Base-by-base conservation (phyloP, 345 rosid genomes). In the Citrus medica region DNA sequence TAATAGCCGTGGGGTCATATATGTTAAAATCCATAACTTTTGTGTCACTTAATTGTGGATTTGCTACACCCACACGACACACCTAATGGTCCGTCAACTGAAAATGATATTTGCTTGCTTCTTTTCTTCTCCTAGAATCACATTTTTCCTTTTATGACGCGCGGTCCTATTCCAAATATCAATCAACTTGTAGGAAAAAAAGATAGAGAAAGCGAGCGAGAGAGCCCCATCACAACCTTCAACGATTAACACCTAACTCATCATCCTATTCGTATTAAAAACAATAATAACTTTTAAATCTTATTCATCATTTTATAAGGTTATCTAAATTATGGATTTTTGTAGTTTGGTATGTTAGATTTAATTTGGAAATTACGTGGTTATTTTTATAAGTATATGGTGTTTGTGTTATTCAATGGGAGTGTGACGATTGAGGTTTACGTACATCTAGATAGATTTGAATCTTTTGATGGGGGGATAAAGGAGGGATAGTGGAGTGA, bases 401-500 rank as follows among this genome's bases (percentile, higher is more conserved):
- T 2, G 16, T 12, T 42, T 12, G 2, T 42, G 51, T 42, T 42
- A 12, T 42, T 42, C 4, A 12, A 12, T 10, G 51, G 9, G 9
- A 42, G 51, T 42, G 51, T 12, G 51, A 12, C 0, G 51, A 42
- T 12, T 10, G 51, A 42, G 65, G 70, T 53, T 69, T 74, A 56
- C 13, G 75, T 30, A 80, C 56, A 61, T 61, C 0, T 53, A 63
- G 67, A 78, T 78, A 38, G 76, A 46, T 46, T 12, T 46, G 51
- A 46, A 46, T 46, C 51, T 72, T 76, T 79, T 84, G 80, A 80
- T 76, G 28, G 71, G 79, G 28, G 71, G 79, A 74, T 79, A 48
- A 27, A 37, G 27, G 25, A 21, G n/a, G 69, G 70, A 22, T 76
- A 66, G 81, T 79, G 87, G 85, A 79, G 81, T 79, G 73, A 69